phyloP scores from a whole-genome alignment of 2,329 filamentous ascomycete species.

The Colletotrichum cereale region DNA sequence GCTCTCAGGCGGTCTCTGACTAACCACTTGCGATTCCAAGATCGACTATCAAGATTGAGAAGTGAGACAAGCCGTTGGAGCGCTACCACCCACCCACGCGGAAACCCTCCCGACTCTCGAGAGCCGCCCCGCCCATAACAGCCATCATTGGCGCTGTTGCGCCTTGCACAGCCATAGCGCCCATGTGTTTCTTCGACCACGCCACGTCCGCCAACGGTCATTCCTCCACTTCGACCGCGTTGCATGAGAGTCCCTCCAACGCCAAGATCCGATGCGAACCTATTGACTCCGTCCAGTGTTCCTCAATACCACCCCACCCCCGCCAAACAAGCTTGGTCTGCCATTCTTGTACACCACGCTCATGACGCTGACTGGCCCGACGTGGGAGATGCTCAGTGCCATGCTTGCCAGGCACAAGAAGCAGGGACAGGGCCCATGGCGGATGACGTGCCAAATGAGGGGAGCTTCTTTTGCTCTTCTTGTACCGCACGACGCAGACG shows the following conservation, averaged over 20 bases:
- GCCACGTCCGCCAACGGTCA: neutral
- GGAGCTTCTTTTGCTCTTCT: neutral
- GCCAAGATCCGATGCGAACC: constrained; percentile 29
- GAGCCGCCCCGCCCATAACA: neutral
- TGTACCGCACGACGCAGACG: neutral
- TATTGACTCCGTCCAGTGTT: constrained; percentile 20
- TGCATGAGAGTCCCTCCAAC: constrained; percentile 17
- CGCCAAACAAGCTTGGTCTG: constrained; percentile 35
- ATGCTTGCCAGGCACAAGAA: constrained; percentile 27
- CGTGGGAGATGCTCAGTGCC: constrained; percentile 8
- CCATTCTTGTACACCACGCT: neutral
- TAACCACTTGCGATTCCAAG: constrained; percentile 1
- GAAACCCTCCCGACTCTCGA: neutral
- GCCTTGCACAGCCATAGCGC: constrained; percentile 23
- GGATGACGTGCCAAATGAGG: constrained; percentile 30
- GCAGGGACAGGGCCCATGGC: constrained; percentile 17
- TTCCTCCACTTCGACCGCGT: neutral
- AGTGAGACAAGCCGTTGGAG: constrained; percentile 28
- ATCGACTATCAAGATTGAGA: constrained; percentile 5
- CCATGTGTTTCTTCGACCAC: neutral
- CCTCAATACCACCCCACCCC: constrained; percentile 25
- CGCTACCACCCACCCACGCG: neutral
- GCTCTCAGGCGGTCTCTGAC: neutral
- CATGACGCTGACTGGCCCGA: constrained; percentile 17
- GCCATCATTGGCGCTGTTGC: constrained; percentile 20